These are phyloP conservation scores for Diaporthe humulicola DNA, from an alignment of 2,329 filamentous ascomycete genomes.

Conservation along the genomic window DNA sequence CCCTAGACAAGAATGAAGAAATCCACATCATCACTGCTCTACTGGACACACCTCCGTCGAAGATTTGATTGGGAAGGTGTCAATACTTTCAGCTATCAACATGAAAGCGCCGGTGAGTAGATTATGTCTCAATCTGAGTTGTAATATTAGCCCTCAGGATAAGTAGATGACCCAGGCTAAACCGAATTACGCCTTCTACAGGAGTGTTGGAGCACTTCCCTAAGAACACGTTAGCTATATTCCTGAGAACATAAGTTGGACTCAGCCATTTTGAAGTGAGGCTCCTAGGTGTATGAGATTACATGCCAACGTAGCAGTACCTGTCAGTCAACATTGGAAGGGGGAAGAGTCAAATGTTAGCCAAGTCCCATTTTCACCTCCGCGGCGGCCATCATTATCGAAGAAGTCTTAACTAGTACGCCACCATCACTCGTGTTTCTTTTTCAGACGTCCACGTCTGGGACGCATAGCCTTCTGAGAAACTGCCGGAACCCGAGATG, in stretches of 20 bases:
- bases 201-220: not conserved
- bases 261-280: not conserved
- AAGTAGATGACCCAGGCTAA: not conserved
- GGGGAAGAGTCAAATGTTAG: not conserved
- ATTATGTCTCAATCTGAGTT: not conserved
- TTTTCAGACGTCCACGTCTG: too few species aligned
- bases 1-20: not conserved
- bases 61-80: too few species aligned
- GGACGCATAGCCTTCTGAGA: too few species aligned
- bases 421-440: too few species aligned
- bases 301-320: not conserved
- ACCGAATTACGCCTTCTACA: not conserved
- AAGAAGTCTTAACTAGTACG: too few species aligned
- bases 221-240: not conserved
- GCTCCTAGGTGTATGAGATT: not conserved
- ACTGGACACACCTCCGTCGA: too few species aligned
- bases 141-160: not conserved
- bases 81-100: too few species aligned
- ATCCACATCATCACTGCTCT: not conserved
- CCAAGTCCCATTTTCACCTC: too few species aligned
- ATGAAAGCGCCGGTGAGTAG: not conserved
- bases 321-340: not conserved
- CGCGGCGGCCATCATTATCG: too few species aligned
- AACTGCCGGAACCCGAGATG: too few species aligned
- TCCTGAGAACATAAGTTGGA: not conserved